Evolutionary conservation across 441 rosid genomes (phyloP).

Genomic region (Hypseocharis bilobata): DNA sequence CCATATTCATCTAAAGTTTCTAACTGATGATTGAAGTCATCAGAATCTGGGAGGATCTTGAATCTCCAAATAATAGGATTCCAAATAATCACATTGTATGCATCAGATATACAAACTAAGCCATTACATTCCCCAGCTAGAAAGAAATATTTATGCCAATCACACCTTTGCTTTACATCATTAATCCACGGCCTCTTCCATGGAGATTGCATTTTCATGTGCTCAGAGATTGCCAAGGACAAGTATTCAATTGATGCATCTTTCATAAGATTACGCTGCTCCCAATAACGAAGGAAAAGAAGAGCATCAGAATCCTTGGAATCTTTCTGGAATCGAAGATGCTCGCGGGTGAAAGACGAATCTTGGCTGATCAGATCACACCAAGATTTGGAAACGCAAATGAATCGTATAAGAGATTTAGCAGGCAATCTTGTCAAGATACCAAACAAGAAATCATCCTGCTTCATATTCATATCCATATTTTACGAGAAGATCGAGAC

Average conservation of each 20-base stretch:
- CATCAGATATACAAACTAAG: not conserved
- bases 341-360: not conserved
- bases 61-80: not conserved
- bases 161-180: not conserved
- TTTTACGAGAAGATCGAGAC: not conserved
- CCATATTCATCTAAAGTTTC: not conserved
- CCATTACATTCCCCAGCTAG: not conserved
- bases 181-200: not conserved
- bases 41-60: not conserved
- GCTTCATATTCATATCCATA: not conserved
- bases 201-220: not conserved
- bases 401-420: not conserved
- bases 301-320: not conserved
- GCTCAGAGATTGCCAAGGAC: not conserved
- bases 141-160: not conserved
- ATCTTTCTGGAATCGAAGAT: not conserved
- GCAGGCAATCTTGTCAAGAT: not conserved
- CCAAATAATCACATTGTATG: not conserved
- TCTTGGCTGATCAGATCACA: not conserved
- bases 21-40: not conserved
- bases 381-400: not conserved
- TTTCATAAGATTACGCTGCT: not conserved
- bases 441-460: not conserved
- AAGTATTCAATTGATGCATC: not conserved
- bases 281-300: not conserved